Percentiles rank a stretch among this genome's conserved stretches.
These are phyloP conservation scores for Aspergillus carbonarius DNA, from an alignment of 2,329 filamentous ascomycete species.

Conservation along the genomic window DNA sequence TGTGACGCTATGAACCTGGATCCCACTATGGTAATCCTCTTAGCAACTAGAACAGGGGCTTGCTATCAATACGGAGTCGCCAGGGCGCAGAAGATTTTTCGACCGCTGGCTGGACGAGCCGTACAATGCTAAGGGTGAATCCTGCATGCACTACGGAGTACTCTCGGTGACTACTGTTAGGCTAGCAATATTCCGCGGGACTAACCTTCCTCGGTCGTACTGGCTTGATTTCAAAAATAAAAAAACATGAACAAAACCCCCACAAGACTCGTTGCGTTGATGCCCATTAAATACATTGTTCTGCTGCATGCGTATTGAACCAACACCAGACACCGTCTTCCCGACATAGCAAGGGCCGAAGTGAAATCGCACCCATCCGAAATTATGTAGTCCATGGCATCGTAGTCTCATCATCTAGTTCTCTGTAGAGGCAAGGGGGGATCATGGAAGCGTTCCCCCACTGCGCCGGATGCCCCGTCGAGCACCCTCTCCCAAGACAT, in stretches of 20 bases:
- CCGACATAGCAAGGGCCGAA: neutral
- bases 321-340: constrained; percentile 18
- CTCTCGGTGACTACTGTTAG: no score
- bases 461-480: constrained; percentile 79
- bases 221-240: neutral
- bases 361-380: constrained; percentile 10
- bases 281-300: neutral
- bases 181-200: no score
- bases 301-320: neutral
- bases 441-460: constrained; percentile 45
- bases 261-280: neutral
- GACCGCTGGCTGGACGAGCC: no score
- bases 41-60: no score
- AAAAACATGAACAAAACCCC: no score
- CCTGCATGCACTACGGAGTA: no score
- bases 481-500: constrained; percentile 78
- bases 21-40: no score
- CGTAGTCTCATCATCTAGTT: constrained; percentile 26
- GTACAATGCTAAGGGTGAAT: no score
- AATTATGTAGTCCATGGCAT: constrained; percentile 32
- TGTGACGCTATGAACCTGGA: no score
- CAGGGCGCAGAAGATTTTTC: no score
- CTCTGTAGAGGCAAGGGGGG: neutral
- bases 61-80: no score
- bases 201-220: neutral